A percentile compares a stretch with the other conserved stretches of the same genome.
These are phyloP conservation scores for Dactylellina drechsleri DNA, from an alignment of 2,329 filamentous ascomycete genomes.

Conservation along the genomic window DNA sequence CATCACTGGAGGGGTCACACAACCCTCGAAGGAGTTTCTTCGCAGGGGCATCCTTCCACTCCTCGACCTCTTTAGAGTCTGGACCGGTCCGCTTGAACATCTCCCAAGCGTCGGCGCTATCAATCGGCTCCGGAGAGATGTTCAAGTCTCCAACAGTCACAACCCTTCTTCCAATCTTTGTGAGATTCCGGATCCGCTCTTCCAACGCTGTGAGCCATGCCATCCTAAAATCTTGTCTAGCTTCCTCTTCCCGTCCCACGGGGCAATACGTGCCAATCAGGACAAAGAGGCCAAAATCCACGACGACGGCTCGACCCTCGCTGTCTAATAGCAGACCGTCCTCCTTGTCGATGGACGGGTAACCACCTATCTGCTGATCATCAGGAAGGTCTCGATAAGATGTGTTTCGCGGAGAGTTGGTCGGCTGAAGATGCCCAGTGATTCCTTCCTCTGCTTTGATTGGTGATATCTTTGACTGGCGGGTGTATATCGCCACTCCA, in stretches of 20 bases:
- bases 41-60: slow-evolving; percentile 55
- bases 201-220: slow-evolving; percentile 84
- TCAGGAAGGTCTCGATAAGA: slow-evolving; percentile 79
- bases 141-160: slow-evolving; percentile 90
- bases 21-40: slow-evolving; percentile 56
- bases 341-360: slow-evolving; percentile 79
- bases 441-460: slow-evolving; percentile 95
- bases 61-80: slow-evolving; percentile 40
- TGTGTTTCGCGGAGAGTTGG: slow-evolving; percentile 69
- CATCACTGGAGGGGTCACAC: slow-evolving; percentile 54
- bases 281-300: slow-evolving; percentile 95
- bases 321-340: slow-evolving; percentile 77
- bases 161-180: slow-evolving; percentile 79
- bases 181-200: slow-evolving; percentile 83
- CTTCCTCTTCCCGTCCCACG: slow-evolving; percentile 80
- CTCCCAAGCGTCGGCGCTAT: slow-evolving; percentile 79
- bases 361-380: slow-evolving; percentile 85
- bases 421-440: slow-evolving; percentile 79
- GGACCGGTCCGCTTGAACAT: slow-evolving; percentile 73
- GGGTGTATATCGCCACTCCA: slow-evolving; percentile 92
- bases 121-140: slow-evolving; percentile 74
- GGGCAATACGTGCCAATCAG: slow-evolving; percentile 92
- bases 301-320: slow-evolving; percentile 87
- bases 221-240: slow-evolving; percentile 81
- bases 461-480: slow-evolving; percentile 84